A percentile compares a stretch with the other conserved stretches of the same genome.
These are phyloP conservation scores for Lagenidium giganteum DNA, from an alignment of 352 stramenopile species.

Conservation along the genomic window DNA sequence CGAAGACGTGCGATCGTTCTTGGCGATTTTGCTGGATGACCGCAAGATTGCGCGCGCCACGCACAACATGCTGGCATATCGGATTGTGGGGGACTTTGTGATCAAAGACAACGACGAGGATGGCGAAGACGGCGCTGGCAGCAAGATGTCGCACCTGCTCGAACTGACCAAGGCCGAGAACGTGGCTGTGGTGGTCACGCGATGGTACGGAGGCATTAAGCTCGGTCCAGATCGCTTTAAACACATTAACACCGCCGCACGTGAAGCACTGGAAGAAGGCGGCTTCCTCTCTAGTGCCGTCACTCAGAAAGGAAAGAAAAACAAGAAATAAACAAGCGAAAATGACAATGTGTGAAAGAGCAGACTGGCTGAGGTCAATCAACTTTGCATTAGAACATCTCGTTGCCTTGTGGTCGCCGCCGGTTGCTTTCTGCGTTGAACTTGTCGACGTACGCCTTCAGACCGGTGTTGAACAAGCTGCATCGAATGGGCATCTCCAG, in stretches of 20 bases:
- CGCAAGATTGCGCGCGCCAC: constrained; percentile 79
- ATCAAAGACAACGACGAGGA: constrained; percentile 88
- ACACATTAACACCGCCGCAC: constrained; percentile 72
- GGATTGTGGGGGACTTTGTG: constrained; percentile 59
- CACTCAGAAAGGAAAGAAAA: no score
- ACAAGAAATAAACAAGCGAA: no score
- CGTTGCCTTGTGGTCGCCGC: constrained; percentile 28
- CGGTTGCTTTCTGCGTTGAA: constrained; percentile 51
- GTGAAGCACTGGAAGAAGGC: constrained; percentile 69
- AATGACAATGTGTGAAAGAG: no score
- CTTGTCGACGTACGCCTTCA: constrained; percentile 81
- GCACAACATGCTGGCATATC: constrained; percentile 88
- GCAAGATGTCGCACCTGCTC: constrained; percentile 76
- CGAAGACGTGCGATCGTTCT: constrained; percentile 74
- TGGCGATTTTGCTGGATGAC: constrained; percentile 73
- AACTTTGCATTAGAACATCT: constrained; percentile 21
- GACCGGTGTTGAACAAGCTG: constrained; percentile 81
- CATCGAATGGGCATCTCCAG: constrained; percentile 92
- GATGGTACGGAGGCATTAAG: constrained; percentile 82
- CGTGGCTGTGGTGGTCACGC: constrained; percentile 77
- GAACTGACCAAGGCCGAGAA: constrained; percentile 79
- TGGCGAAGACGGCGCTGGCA: constrained; percentile 75
- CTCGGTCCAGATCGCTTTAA: constrained; percentile 85
- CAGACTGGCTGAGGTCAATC: no score
- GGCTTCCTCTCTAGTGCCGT: constrained; percentile 62